Evolutionary conservation across 1,284 basidiomycete genomes (phyloP).

Genomic region (Wolfiporia cocos): DNA sequence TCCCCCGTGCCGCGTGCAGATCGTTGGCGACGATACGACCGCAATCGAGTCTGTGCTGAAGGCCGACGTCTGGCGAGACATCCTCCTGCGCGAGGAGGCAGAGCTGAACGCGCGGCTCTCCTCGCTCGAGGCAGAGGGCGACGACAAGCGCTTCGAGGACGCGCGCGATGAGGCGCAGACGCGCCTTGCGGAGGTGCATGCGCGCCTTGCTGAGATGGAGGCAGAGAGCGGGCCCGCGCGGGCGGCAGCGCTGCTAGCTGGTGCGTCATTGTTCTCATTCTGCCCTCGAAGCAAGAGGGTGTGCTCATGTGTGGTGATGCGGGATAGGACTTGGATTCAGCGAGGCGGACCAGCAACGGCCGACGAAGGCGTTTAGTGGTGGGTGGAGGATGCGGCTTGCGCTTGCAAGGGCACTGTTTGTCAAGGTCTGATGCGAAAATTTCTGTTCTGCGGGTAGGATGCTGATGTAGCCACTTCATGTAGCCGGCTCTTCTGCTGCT

Average conservation of each 20-base stretch:
- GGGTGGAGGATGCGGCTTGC: constrained; percentile 93
- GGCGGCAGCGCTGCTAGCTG: constrained; percentile 86
- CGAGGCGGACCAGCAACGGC: constrained; percentile 79
- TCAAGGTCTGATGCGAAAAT: constrained; percentile 58
- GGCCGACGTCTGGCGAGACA: constrained; percentile 95
- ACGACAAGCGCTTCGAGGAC: constrained; percentile 75
- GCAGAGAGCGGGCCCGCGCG: constrained; percentile 94
- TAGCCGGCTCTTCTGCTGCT: constrained; percentile 79
- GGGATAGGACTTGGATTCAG: constrained; percentile 91
- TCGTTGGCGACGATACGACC: constrained; percentile 87
- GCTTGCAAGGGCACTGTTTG: constrained; percentile 86
- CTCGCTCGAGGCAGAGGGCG: constrained; percentile 67
- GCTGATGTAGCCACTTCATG: constrained; percentile 1
- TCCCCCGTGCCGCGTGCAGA: constrained; percentile 32
- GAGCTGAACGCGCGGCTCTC: constrained; percentile 68
- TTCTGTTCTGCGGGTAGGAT: constrained; percentile 1
- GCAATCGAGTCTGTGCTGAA: constrained; percentile 94
- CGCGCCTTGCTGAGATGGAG: constrained; percentile 93
- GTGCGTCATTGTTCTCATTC: constrained; percentile 29
- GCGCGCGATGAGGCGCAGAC: constrained; percentile 82
- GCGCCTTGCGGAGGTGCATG: constrained; percentile 89
- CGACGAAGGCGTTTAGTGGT: constrained; percentile 91
- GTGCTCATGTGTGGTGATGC: constrained; percentile 3
- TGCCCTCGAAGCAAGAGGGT: not conserved
- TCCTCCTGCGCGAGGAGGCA: constrained; percentile 78